Percentiles rank a stretch among this genome's conserved stretches.
phyloP scores from a whole-genome alignment of 306 rosid species.

The Medicago ruthenica region DNA sequence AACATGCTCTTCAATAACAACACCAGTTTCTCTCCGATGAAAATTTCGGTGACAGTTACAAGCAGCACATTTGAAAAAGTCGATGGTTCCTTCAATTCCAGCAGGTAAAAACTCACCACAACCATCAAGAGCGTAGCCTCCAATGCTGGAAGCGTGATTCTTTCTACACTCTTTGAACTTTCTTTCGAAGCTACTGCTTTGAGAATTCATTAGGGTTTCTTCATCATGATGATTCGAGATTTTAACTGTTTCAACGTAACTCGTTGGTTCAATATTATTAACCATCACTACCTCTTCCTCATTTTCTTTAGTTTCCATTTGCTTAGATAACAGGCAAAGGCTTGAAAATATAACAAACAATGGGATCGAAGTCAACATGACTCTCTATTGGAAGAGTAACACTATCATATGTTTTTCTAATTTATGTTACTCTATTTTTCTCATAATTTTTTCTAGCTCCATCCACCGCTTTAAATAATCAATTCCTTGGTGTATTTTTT shows the following conservation, averaged over 20 bases:
- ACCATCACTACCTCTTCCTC: not conserved
- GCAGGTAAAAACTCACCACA: not conserved
- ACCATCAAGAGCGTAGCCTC: not conserved
- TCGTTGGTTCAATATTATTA: not conserved
- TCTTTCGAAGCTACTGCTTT: not conserved
- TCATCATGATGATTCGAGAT: not conserved
- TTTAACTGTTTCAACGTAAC: not conserved
- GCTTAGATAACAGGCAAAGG: not conserved
- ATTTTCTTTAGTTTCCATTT: not conserved
- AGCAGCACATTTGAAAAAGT: not conserved
- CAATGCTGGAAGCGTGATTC: not conserved
- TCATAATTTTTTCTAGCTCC: not conserved
- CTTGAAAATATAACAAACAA: not conserved
- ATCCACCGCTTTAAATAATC: not conserved
- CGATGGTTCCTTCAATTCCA: not conserved
- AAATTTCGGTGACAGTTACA: not conserved
- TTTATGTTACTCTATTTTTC: not conserved
- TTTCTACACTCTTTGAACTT: not conserved
- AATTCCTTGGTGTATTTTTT: not conserved
- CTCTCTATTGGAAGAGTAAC: not conserved
- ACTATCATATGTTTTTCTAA: not conserved
- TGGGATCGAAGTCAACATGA: not conserved
- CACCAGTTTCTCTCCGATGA: not conserved
- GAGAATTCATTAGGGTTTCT: not conserved
- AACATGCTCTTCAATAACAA: not conserved